Percentiles rank a stretch among this genome's conserved stretches.
Evolutionary conservation across 257 asterid species (phyloP).

Genomic region (Knoxia roxburghii): DNA sequence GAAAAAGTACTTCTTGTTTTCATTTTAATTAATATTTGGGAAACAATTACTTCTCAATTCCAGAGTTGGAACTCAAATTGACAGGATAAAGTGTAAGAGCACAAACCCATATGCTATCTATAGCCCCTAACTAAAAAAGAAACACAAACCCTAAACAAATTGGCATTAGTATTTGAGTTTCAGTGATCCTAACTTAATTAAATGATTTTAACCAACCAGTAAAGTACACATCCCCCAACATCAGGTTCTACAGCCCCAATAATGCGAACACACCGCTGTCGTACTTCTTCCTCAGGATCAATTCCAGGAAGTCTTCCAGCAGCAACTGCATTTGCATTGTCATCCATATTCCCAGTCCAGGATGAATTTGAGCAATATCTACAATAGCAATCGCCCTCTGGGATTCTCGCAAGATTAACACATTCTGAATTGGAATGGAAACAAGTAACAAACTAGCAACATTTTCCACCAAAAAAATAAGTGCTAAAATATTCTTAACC

Average conservation of each 20-base stretch:
- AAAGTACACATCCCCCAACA: constrained; percentile 72
- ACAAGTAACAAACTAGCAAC: not conserved
- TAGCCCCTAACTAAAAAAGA: not conserved
- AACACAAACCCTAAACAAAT: not conserved
- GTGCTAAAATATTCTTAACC: not conserved
- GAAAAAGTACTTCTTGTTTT: not conserved
- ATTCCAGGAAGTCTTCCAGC: constrained; percentile 85
- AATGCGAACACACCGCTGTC: constrained; percentile 67
- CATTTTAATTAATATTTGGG: not conserved
- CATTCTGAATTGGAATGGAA: constrained; percentile 46
- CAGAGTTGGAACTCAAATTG: not conserved
- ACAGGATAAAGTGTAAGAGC: not conserved
- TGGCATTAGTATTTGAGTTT: not conserved
- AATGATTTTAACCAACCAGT: constrained; percentile 57
- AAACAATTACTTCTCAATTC: not conserved
- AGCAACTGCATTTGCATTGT: constrained; percentile 68
- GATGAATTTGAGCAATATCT: constrained; percentile 58
- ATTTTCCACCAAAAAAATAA: not conserved
- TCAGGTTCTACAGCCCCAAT: constrained; percentile 48
- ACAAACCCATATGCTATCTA: not conserved
- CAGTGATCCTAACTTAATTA: constrained; percentile 9
- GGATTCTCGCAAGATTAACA: constrained; percentile 42
- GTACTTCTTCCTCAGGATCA: constrained; percentile 72
- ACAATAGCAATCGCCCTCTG: constrained; percentile 74
- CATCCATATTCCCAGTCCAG: constrained; percentile 53